phyloP scores from a whole-genome alignment of 2,329 filamentous ascomycete species.

The Colletotrichum spaethianum region DNA sequence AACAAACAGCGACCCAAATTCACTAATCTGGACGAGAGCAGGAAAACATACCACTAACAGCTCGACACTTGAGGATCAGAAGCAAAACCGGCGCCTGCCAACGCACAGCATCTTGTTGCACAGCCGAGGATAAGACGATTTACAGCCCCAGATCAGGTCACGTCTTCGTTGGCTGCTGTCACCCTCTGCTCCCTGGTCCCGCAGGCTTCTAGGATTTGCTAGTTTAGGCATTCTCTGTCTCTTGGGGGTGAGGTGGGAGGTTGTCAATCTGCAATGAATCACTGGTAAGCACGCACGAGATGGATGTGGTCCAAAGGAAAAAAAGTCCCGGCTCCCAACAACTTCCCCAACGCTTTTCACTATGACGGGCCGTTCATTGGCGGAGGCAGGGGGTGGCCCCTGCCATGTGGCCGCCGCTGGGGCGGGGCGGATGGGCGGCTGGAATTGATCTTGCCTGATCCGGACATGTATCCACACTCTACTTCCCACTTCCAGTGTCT shows the following conservation, averaged over 20 bases:
- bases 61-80: slow-evolving; percentile 27
- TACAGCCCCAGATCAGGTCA: slow-evolving; percentile 35
- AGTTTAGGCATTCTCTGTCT: neutral
- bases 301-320: slow-evolving; percentile 35
- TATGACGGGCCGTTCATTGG: slow-evolving; percentile 34
- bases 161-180: slow-evolving; percentile 30
- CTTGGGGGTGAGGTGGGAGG: slow-evolving; percentile 22
- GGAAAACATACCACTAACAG: slow-evolving; percentile 29
- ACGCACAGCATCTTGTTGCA: slow-evolving; percentile 23
- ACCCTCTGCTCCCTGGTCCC: slow-evolving; percentile 11
- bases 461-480: neutral
- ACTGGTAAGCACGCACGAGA: slow-evolving; percentile 36
- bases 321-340: slow-evolving; percentile 38
- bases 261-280: slow-evolving; percentile 39
- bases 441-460: slow-evolving; percentile 21
- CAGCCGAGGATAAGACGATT: slow-evolving; percentile 41
- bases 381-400: slow-evolving; percentile 20
- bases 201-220: slow-evolving; percentile 21
- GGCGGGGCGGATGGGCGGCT: slow-evolving; percentile 36
- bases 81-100: slow-evolving; percentile 27
- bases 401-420: slow-evolving; percentile 36
- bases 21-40: slow-evolving; percentile 16
- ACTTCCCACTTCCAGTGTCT: slow-evolving; percentile 6
- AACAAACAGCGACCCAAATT: slow-evolving; percentile 29
- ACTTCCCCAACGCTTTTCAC: slow-evolving; percentile 41